Evolutionary conservation across 805 yeast genomes (phyloP), one percentile per base, ranked within the genome.

Genomic region (Ogataea henricii): DNA sequence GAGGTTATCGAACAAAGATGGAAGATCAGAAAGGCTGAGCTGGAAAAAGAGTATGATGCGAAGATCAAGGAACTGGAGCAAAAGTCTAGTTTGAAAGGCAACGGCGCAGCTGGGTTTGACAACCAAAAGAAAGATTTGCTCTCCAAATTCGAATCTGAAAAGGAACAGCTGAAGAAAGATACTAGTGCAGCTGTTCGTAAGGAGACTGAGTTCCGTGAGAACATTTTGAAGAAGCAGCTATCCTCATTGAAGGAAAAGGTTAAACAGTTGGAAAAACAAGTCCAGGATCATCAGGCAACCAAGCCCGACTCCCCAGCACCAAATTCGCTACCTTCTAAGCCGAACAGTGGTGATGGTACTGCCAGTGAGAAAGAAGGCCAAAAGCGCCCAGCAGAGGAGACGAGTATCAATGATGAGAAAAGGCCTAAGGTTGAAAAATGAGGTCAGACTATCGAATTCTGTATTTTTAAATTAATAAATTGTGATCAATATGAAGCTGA

Each of bases 161-260:
- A 64, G 64, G 59, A 69, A 52, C 67, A 71, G 49, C 70, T 73
- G 38, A 71, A 76, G 16, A 73, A 70, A 26, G 76, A 72, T 39
- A 73, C 77, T 2, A 68, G 78, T 41, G 69, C 71, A 45, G 77
- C 78, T 21, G 76, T 79, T 36, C 77, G 78, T 42, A 78, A 81
- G 59, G 82, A 82, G 57, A 76, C 74, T 40, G 85, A 78, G 49
- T 76, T 85, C 63, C 77, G 82, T 55, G 73, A 76, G 47, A 77
- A 74, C 49, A 75, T 85, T 63, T 68, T 81, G 55, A 76, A 74
- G 55, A 71, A 72, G 53, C 82, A 77, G 61, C 67, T 79, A n/a
- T 81, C 77, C 37, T 74, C 74, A 43, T 68, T 78, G 23, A 81
- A 77, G 50, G 67, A 64, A 40, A 72, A 73, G 44, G 45, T 64